phyloP scores from a whole-genome alignment of 495 filamentous ascomycete genomes.

The Podospora pseudocomata region DNA sequence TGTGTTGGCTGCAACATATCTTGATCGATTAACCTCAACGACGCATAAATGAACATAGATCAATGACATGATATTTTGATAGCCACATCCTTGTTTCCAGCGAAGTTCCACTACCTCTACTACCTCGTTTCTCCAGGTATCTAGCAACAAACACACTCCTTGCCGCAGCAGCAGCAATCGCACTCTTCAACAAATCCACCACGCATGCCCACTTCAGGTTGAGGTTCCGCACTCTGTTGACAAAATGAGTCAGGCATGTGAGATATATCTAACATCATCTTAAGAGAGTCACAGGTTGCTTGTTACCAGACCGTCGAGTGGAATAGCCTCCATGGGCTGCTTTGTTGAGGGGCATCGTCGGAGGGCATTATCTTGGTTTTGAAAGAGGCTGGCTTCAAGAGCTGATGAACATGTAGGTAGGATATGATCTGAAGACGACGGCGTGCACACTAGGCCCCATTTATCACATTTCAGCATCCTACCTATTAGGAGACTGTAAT shows the following conservation, averaged over 20 bases:
- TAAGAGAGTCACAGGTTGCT: conserved; percentile 26
- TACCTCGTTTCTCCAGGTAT: neutral
- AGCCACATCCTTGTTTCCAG: neutral
- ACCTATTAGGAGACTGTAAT: neutral
- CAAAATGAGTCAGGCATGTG: neutral
- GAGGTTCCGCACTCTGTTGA: conserved; percentile 23
- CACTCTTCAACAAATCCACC: conserved; percentile 34
- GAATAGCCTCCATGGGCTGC: conserved; percentile 28
- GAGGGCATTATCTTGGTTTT: conserved; percentile 24
- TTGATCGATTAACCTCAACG: neutral
- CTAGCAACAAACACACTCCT: conserved; percentile 32
- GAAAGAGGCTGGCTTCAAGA: neutral
- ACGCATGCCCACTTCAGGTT: conserved; percentile 32
- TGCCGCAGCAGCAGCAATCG: conserved; percentile 28
- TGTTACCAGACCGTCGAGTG: conserved; percentile 22
- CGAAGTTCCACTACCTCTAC: neutral
- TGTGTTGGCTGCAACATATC: neutral
- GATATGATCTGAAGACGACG: neutral
- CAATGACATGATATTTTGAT: neutral
- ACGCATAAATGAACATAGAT: neutral
- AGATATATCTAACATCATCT: neutral
- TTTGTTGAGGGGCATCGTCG: conserved; percentile 26
- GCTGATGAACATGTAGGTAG: neutral
- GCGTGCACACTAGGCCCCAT: neutral
- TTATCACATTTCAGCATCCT: neutral